phyloP scores from a whole-genome alignment of 192 early-diverging fungal species.

The Glomus cerebriforme region DNA sequence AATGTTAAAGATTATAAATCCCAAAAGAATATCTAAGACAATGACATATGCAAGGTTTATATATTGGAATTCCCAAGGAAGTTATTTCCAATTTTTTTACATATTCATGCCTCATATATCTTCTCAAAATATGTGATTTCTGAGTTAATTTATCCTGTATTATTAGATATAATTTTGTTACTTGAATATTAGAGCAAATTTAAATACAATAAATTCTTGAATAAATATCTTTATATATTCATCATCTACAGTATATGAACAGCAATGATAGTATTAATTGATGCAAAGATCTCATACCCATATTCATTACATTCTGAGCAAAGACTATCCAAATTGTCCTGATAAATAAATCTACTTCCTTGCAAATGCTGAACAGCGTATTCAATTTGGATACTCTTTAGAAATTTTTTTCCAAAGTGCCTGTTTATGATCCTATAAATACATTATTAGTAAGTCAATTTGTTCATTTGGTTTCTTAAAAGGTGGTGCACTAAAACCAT shows the following conservation, averaged over 20 bases:
- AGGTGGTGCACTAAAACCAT: not conserved
- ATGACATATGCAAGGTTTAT: not conserved
- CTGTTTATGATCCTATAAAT: too few relatives aligned
- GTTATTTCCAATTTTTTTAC: not conserved
- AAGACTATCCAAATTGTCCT: not conserved
- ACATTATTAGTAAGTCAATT: not conserved
- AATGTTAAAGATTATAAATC: too few relatives aligned
- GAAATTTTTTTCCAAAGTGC: conserved; percentile 1
- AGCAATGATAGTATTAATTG: not conserved
- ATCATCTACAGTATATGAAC: not conserved
- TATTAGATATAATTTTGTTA: not conserved
- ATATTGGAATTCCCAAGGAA: not conserved
- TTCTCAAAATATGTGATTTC: not conserved
- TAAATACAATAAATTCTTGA: too few relatives aligned
- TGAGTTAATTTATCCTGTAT: not conserved
- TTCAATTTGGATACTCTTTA: not conserved
- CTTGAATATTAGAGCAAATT: too few relatives aligned
- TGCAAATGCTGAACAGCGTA: not conserved
- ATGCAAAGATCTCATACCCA: not conserved
- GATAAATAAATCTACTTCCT: conserved; percentile 1
- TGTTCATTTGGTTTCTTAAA: not conserved
- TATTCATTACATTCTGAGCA: not conserved
- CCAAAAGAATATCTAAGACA: too few relatives aligned
- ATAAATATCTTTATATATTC: not conserved
- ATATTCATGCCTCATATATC: not conserved